Conservation (phyloP, 2,329 filamentous ascomycete species). For the Alternaria longipes region DNA sequence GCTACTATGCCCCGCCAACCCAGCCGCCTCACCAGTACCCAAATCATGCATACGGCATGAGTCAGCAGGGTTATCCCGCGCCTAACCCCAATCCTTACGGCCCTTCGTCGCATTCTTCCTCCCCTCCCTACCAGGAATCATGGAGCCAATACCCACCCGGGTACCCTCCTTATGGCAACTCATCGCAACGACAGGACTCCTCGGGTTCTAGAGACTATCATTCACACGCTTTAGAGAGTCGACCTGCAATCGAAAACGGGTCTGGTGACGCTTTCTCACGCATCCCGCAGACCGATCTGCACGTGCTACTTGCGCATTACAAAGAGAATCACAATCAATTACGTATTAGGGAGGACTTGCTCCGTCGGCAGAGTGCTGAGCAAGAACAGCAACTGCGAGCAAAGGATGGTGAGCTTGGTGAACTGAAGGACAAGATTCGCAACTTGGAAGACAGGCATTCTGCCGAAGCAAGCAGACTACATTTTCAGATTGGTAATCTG, state of each 20-base stretch:
- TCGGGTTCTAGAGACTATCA: slow-evolving; percentile 48
- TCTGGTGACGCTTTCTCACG: slow-evolving; percentile 50
- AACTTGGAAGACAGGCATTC: slow-evolving; percentile 61
- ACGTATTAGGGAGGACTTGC: slow-evolving; percentile 58
- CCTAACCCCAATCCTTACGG: slow-evolving; percentile 45
- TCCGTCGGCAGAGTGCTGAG: slow-evolving; percentile 59
- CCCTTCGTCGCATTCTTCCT: slow-evolving; percentile 47
- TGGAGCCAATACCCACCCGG: slow-evolving; percentile 48
- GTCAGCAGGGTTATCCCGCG: slow-evolving; percentile 42
- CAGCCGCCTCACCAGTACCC: slow-evolving; percentile 48
- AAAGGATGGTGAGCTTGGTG: slow-evolving; percentile 63
- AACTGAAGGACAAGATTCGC: slow-evolving; percentile 61
- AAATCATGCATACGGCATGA: slow-evolving; percentile 46
- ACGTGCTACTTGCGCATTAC: slow-evolving; percentile 55
- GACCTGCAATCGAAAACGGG: slow-evolving; percentile 48
- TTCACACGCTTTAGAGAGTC: slow-evolving; percentile 41
- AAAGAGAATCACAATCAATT: slow-evolving; percentile 62
- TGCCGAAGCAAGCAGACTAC: slow-evolving; percentile 60
- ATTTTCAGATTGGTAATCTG: slow-evolving; percentile 60
- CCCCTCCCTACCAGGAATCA: slow-evolving; percentile 49
- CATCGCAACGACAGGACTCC: slow-evolving; percentile 51
- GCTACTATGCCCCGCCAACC: slow-evolving; percentile 48
- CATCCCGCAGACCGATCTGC: slow-evolving; percentile 50
- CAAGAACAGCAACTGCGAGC: slow-evolving; percentile 62
- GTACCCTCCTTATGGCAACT: slow-evolving; percentile 47